These are phyloP conservation scores for Rhizophlyctis rosea DNA, from an alignment of 192 early-diverging fungal species.

Conservation along the genomic window DNA sequence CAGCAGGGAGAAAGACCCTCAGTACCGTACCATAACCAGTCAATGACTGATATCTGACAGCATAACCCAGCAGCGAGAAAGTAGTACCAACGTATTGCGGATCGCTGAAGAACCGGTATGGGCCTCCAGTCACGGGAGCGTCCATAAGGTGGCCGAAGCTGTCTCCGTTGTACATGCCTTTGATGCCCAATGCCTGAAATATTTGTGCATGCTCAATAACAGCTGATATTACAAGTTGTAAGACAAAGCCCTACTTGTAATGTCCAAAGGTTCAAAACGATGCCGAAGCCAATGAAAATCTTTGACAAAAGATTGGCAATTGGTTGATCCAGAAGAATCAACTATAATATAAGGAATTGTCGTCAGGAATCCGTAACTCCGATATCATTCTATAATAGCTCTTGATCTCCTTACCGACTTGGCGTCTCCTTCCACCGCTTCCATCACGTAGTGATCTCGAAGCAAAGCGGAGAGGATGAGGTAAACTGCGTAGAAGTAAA, in stretches of 20 bases:
- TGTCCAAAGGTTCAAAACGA: constrained; percentile 54
- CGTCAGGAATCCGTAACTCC: too few relatives aligned
- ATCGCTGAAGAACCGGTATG: constrained; percentile 50
- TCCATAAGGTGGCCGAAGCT: constrained; percentile 56
- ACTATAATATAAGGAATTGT: too few relatives aligned
- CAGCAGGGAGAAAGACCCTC: not conserved
- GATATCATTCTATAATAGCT: too few relatives aligned
- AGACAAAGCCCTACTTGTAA: constrained; percentile 28
- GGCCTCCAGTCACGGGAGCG: constrained; percentile 52
- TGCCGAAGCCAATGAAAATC: constrained; percentile 37
- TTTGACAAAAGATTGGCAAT: constrained; percentile 36
- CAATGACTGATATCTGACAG: constrained; percentile 47
- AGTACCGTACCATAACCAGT: constrained; percentile 38
- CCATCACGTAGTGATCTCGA: constrained; percentile 54
- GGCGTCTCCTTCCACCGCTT: constrained; percentile 45
- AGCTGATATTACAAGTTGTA: too few relatives aligned
- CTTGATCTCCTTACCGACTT: constrained; percentile 48
- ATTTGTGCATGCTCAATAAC: not conserved
- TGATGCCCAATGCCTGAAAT: constrained; percentile 48
- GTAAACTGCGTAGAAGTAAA: constrained; percentile 57
- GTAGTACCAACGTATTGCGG: constrained; percentile 60
- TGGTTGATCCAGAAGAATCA: too few relatives aligned
- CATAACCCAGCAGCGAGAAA: constrained; percentile 48
- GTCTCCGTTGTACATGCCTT: constrained; percentile 64
- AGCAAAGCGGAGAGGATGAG: constrained; percentile 49